Conservation (phyloP, 148 eudicot species). For the Chenopodium formosanum region DNA sequence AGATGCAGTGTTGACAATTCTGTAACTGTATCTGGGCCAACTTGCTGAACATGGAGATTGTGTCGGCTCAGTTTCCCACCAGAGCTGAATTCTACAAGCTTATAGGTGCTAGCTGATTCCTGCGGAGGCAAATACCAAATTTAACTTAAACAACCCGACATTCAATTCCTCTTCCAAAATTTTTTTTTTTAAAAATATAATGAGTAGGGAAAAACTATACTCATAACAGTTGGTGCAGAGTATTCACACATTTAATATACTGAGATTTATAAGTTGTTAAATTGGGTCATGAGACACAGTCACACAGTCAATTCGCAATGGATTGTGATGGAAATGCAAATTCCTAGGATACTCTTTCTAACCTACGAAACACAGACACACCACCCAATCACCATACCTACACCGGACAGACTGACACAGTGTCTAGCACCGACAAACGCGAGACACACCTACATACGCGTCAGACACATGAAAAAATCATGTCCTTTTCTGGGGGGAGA, state of each 20-base stretch:
- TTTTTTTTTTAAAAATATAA: not conserved
- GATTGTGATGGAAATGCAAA: too few species aligned
- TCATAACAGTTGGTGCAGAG: not conserved
- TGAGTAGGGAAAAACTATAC: not conserved
- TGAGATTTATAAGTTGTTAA: too few species aligned
- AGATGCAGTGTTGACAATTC: slow-evolving; percentile 87
- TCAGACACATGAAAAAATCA: too few species aligned
- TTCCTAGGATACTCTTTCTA: too few species aligned
- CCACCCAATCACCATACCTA: too few species aligned
- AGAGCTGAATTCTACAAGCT: slow-evolving; percentile 81
- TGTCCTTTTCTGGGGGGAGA: too few species aligned
- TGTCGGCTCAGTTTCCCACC: slow-evolving; percentile 95
- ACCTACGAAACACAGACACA: too few species aligned
- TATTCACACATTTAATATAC: not conserved
- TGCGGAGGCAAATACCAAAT: slow-evolving; percentile 28
- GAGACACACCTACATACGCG: too few species aligned
- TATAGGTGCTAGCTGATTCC: slow-evolving; percentile 81
- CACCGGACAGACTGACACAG: too few species aligned
- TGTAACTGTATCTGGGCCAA: slow-evolving; percentile 77
- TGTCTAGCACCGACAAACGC: too few species aligned
- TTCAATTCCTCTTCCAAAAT: not conserved
- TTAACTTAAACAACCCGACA: not conserved
- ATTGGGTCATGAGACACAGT: too few species aligned
- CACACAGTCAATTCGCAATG: too few species aligned
- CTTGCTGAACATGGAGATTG: slow-evolving; percentile 87